A percentile compares a stretch with the other conserved stretches of the same genome.
Conservation (phyloP, 441 rosid genomes). For the Macaranga tanarius region DNA sequence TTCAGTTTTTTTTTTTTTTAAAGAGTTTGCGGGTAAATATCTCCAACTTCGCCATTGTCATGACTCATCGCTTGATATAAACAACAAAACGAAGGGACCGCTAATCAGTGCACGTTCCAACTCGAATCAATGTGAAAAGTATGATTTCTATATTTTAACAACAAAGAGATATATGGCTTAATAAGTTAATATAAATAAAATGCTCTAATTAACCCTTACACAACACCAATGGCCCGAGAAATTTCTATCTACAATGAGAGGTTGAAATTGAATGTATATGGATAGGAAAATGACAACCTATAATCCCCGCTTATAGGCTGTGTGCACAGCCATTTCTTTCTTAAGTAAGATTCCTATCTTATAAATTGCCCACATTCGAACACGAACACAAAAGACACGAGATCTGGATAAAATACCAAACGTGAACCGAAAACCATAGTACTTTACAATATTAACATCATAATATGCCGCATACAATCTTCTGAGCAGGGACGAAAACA, state of each 20-base stretch:
- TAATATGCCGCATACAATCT: neutral
- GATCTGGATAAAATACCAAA: neutral
- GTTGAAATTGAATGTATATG: conserved; percentile 1
- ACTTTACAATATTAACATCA: conserved; percentile 8
- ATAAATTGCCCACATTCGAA: neutral
- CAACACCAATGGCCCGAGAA: conserved; percentile 9
- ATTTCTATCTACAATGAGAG: conserved; percentile 8
- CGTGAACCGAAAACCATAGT: neutral
- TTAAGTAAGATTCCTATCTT: neutral
- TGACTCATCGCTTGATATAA: too few relatives aligned
- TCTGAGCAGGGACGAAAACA: neutral
- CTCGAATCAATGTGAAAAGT: too few relatives aligned
- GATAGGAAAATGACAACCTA: conserved; percentile 7
- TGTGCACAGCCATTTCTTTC: neutral
- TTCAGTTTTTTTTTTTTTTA: too few relatives aligned
- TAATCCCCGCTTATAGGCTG: neutral
- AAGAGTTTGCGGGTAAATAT: too few relatives aligned
- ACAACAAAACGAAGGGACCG: too few relatives aligned
- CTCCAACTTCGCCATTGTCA: too few relatives aligned
- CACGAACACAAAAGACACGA: neutral
- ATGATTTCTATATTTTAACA: too few relatives aligned
- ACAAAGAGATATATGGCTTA: too few relatives aligned
- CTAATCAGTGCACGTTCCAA: too few relatives aligned
- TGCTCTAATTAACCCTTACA: neutral
- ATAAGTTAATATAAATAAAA: neutral